phyloP scores from a whole-genome alignment of 2,329 filamentous ascomycete species.

The Colletotrichum eremochloae region DNA sequence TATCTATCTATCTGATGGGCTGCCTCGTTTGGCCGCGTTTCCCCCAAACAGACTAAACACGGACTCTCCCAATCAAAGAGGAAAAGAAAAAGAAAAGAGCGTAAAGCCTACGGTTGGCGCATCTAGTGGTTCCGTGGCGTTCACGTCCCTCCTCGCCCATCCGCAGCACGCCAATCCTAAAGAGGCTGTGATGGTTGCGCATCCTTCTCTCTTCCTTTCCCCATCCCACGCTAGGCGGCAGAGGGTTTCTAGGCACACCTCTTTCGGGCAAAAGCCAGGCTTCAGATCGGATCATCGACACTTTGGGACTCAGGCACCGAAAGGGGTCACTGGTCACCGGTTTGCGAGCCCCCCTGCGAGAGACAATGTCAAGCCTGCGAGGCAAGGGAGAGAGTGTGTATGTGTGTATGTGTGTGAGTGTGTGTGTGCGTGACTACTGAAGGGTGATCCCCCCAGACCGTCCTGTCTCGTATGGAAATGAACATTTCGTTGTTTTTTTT shows the following conservation, averaged over 20 bases:
- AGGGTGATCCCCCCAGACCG: conserved; percentile 2
- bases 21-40: no score
- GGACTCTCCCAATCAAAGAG: neutral
- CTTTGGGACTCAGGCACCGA: neutral
- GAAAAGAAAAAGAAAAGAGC: neutral
- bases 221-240: conserved; percentile 9
- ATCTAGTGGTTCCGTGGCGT: neutral
- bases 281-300: neutral
- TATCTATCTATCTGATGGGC: neutral
- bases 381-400: conserved; percentile 7
- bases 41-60: neutral
- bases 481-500: neutral
- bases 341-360: neutral
- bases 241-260: neutral
- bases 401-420: neutral
- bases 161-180: conserved; percentile 29
- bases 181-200: conserved; percentile 17
- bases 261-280: neutral
- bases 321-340: neutral
- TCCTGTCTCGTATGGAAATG: conserved; percentile 26
- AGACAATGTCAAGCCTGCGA: neutral
- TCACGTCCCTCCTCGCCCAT: neutral
- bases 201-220: conserved; percentile 10
- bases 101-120: neutral
- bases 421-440: neutral